Evolutionary conservation across 352 stramenopile genomes (phyloP).

Genomic region (Phytopythium montanum): DNA sequence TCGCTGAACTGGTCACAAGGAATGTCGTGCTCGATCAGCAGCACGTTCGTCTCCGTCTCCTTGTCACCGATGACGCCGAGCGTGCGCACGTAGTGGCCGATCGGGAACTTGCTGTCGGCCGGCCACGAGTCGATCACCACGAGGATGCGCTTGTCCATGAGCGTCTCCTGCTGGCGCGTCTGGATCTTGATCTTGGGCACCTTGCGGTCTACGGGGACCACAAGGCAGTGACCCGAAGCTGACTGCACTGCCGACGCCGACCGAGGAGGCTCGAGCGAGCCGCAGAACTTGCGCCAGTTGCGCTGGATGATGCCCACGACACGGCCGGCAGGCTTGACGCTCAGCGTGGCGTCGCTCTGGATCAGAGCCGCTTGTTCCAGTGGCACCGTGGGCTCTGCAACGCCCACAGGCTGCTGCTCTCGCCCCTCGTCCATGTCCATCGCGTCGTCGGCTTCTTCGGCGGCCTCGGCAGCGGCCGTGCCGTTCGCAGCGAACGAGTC

Average conservation of each 20-base stretch:
- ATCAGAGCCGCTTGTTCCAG: conserved; percentile 57
- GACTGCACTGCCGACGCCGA: conserved; percentile 34
- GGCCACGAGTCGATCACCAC: conserved; percentile 96
- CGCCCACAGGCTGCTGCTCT: conserved; percentile 26
- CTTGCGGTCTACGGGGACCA: conserved; percentile 86
- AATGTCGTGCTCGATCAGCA: conserved; percentile 98
- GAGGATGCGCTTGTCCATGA: conserved; percentile 93
- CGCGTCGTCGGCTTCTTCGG: conserved; percentile 39
- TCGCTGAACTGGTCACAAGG: conserved; percentile 81
- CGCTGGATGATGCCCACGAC: conserved; percentile 92
- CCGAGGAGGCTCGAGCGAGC: conserved; percentile 87
- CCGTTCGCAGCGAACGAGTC: conserved; percentile 60
- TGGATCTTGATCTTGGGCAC: conserved; percentile 94
- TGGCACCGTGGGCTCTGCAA: conserved; percentile 66
- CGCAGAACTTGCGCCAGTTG: conserved; percentile 94
- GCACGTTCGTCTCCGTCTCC: conserved; percentile 94
- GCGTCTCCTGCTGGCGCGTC: conserved; percentile 87
- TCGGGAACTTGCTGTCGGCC: conserved; percentile 80
- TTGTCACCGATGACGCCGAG: conserved; percentile 96
- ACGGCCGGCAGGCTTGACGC: conserved; percentile 63
- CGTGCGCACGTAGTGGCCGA: conserved; percentile 96
- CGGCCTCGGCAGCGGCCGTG: conserved; percentile 30
- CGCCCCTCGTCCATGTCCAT: conserved; percentile 21
- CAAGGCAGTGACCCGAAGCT: conserved; percentile 56
- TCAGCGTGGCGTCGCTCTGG: conserved; percentile 44